A percentile compares a stretch with the other conserved stretches of the same genome.
These are phyloP conservation scores for Rubia peregrina DNA, from an alignment of 305 asterid genomes.

Conservation along the genomic window DNA sequence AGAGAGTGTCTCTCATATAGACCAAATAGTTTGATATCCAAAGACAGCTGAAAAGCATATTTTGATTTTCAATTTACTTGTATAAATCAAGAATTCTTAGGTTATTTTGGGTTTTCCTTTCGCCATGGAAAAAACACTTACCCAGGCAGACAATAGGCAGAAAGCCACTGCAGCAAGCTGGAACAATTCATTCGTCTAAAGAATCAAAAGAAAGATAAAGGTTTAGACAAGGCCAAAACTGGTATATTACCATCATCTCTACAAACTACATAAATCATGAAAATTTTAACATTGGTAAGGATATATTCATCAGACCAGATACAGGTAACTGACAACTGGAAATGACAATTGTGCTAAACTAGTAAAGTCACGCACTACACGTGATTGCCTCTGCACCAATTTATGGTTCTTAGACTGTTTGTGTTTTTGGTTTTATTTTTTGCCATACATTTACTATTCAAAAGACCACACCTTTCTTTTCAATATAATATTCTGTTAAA, in stretches of 20 bases:
- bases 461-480: background rate
- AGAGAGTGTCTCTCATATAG: background rate
- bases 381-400: too few relatives aligned
- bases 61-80: background rate
- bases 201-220: constrained; percentile 25
- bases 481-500: background rate
- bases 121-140: constrained; percentile 25
- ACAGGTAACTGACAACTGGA: constrained; percentile 3
- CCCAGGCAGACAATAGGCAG: constrained; percentile 98
- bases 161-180: constrained; percentile 97
- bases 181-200: constrained; percentile 82
- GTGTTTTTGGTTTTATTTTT: too few relatives aligned
- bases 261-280: background rate
- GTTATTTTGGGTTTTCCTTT: background rate
- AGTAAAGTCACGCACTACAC: constrained; percentile 13
- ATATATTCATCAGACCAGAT: constrained; percentile 11
- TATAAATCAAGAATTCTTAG: constrained; percentile 2
- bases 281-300: background rate
- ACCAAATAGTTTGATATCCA: background rate
- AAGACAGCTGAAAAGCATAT: background rate
- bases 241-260: background rate
- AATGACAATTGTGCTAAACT: background rate
- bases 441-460: background rate
- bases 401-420: background rate
- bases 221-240: constrained; percentile 7